Conservation (phyloP, 495 filamentous ascomycete species). For the Rhypophila decipiens region DNA sequence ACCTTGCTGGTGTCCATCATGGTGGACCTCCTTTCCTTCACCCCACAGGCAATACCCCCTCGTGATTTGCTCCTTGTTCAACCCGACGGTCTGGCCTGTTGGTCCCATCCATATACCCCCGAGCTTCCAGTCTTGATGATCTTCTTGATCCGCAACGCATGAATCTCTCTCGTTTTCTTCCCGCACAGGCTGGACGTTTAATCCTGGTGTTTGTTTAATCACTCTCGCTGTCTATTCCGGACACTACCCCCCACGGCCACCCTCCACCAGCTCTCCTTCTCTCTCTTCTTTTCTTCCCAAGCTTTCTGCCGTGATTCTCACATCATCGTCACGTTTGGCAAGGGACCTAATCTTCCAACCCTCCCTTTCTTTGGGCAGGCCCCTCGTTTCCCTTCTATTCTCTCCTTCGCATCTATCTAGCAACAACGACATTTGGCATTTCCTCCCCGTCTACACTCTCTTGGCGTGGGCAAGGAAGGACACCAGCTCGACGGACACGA, state of each 20-base stretch:
- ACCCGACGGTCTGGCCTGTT: background rate
- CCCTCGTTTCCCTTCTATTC: conserved; percentile 19
- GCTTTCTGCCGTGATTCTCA: conserved; percentile 8
- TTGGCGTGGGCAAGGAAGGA: background rate
- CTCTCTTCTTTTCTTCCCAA: conserved; percentile 6
- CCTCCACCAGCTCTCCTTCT: conserved; percentile 1
- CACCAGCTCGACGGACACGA: background rate
- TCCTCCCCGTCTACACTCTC: background rate
- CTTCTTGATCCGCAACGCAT: conserved; percentile 26
- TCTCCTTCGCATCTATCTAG: background rate
- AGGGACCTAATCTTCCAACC: conserved; percentile 9
- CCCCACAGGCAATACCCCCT: background rate
- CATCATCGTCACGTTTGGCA: conserved; percentile 10
- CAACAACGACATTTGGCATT: conserved; percentile 1
- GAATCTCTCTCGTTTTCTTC: conserved; percentile 5
- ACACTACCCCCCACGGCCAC: conserved; percentile 10
- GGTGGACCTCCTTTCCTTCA: background rate
- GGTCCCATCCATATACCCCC: conserved; percentile 14
- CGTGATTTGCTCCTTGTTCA: background rate
- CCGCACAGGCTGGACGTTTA: conserved; percentile 8
- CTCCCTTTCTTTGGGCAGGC: conserved; percentile 24
- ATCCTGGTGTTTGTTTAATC: conserved; percentile 17
- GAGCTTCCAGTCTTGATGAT: conserved; percentile 14
- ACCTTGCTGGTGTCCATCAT: background rate
- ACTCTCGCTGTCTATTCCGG: conserved; percentile 8